Base-by-base conservation (phyloP, 176 grass and related monocot species). In the Musa beccarii region DNA sequence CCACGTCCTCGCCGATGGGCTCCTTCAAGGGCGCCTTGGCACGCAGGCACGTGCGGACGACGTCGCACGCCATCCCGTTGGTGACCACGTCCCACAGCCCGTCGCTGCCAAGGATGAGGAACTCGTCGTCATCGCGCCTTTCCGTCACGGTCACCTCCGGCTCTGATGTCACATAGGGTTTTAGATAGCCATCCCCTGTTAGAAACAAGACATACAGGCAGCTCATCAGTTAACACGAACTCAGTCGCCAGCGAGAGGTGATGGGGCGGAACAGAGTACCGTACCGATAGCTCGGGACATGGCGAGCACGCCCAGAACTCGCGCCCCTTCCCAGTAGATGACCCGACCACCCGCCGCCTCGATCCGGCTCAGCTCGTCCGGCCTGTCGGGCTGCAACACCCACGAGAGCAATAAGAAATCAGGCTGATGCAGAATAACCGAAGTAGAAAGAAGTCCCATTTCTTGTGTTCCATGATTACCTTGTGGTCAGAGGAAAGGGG, bases 1-100 rank as follows among this genome's bases (percentile, higher is more conserved):
- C 57, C 17, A 1, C 57, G 0, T 21, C 29, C 54, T 1, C 2
- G 63, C 66, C 12, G 34, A 43, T 43, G 34, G 34, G 34, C 34
- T 43, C 34, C 9, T 12, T 23, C 24, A n/a, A 52, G 8, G 29
- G 57, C 3, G 17, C 63, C 0, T 51, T 21, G 76, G 56, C 76
- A 20, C 80, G 80, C 64, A 97, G 69, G 82, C 90, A 97, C 59
- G 80, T 66, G 9, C 86, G 82, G 50, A 92, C 90, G 52, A 97
- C 74, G 67, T 97, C 84, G 84, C 90, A 97, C 0, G 93, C 93
- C 82, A 90, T 81, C 82, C 93, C 87, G 79, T 97, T 93, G 76
- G 66, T 81, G 53, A 97, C 90, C 73, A 97, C 93, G 79, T 97
- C 93, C 90, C 90, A 97, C 24, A 97, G 84, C 1, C 93, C 93